phyloP scores from a whole-genome alignment of 2,329 filamentous ascomycete species.

The Monilinia aucupariae region DNA sequence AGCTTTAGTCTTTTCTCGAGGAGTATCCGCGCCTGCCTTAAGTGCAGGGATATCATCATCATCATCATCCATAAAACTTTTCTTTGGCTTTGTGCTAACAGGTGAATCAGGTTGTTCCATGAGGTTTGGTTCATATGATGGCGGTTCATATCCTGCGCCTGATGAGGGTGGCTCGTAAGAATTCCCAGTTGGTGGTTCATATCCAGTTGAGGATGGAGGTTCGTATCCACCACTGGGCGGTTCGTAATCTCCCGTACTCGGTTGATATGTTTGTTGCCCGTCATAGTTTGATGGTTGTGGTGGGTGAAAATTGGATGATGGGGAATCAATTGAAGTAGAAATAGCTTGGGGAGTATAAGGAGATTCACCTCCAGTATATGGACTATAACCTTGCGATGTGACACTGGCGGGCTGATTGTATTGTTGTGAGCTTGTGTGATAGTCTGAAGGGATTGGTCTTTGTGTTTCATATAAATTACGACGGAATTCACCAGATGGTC shows the following conservation, averaged over 20 bases:
- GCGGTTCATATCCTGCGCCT: conserved; percentile 30
- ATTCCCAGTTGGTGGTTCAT: conserved; percentile 26
- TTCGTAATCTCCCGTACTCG: conserved; percentile 20
- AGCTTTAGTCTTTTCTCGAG: conserved; percentile 53
- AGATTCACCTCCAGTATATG: conserved; percentile 19
- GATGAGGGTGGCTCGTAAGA: conserved; percentile 29
- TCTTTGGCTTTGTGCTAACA: conserved; percentile 55
- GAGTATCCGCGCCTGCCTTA: conserved; percentile 37
- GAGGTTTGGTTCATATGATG: conserved; percentile 50
- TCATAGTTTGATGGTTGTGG: conserved; percentile 26
- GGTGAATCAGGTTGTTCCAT: conserved; percentile 41
- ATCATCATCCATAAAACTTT: conserved; percentile 78
- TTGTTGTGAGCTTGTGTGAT: conserved; percentile 30
- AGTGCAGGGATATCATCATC: conserved; percentile 59
- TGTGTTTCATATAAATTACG: conserved; percentile 41
- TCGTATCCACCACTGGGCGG: conserved; percentile 36
- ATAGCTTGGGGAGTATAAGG: conserved; percentile 10
- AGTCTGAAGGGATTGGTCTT: conserved; percentile 39
- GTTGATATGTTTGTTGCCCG: conserved; percentile 15
- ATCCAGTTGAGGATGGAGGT: conserved; percentile 27
- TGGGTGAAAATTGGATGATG: conserved; percentile 13
- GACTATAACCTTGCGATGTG: conserved; percentile 25
- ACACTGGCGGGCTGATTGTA: conserved; percentile 31
- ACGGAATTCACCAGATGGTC: conserved; percentile 41
- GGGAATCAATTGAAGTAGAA: neutral